Base-by-base conservation (phyloP, 768 basidiomycete species). In the Collybiopsis confluens region DNA sequence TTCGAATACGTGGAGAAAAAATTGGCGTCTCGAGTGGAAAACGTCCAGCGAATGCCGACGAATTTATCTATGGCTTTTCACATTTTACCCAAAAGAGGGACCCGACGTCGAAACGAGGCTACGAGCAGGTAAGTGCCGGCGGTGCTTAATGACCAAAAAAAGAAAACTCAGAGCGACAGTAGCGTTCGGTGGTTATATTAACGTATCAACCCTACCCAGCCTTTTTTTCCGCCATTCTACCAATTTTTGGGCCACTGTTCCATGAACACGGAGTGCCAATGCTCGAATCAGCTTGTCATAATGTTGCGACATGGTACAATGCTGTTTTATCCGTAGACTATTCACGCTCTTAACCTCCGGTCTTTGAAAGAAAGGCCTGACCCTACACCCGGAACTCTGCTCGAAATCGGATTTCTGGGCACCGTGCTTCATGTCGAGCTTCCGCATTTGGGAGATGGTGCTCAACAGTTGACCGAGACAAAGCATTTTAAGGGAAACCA, bases 401-500 rank as follows among this genome's bases (percentile, higher is more conserved):
- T 90, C 23, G 90, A 95, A 64, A 77, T 98, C 10, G 92, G 91
- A 1, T 89, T 97, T 64, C 73, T 97, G 30, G 91, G 92, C 16
- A 78, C 82, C 11, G 83, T 91, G 1, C 63, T 96, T 16, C 80
- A 80, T 24, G 80, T 88, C 18, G 84, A 87, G 61, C 66, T 95
- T 10, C 94, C 93, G 2, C 73, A 78, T 53, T 75, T 73, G 9
- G 47, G 47, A 36, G 60, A 74, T 3, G 87, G 94, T 48, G 83
- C 85, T 36, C 89, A 90, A 45, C 93, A 95, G 61, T 70, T 88
- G 35, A 75, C 79, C 1, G 79, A 77, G 49, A 81, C 77, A 55
- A 64, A 72, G 33, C 76, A 71, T 56, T 83, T 82, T 59, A n/a
- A n/a, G n/a, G n/a, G n/a, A n/a, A n/a, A n/a, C n/a, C n/a, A n/a